These are phyloP conservation scores for Jackrogersella minutella DNA, from an alignment of 495 filamentous ascomycete genomes.

Conservation along the genomic window DNA sequence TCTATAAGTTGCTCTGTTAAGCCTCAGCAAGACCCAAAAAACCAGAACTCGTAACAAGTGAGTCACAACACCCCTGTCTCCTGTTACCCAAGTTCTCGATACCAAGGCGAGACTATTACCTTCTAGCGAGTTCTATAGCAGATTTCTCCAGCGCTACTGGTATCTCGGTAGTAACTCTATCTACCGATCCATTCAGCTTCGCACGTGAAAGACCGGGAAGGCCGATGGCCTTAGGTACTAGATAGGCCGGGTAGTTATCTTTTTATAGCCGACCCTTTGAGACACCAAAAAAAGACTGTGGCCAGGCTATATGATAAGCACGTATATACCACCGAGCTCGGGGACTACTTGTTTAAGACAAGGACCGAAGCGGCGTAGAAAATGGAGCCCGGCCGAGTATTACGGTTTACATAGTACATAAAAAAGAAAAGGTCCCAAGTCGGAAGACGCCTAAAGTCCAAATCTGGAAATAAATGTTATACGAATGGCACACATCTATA, in stretches of 20 bases:
- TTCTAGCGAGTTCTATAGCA: not conserved
- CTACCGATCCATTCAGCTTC: not conserved
- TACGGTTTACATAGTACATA: no score
- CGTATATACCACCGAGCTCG: not conserved
- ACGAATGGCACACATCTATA: not conserved
- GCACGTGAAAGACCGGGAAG: slow-evolving; percentile 4
- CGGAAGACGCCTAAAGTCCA: no score
- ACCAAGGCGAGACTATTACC: not conserved
- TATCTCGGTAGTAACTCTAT: no score
- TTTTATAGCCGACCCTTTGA: slow-evolving; percentile 1
- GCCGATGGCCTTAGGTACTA: not conserved
- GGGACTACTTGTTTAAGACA: not conserved
- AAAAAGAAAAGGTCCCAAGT: no score
- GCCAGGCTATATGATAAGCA: not conserved
- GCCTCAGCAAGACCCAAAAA: not conserved
- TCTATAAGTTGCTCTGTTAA: not conserved
- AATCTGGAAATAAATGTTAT: not conserved
- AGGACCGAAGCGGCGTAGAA: not conserved
- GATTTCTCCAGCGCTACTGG: no score
- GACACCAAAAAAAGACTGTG: not conserved
- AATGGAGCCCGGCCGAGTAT: not conserved
- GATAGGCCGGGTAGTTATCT: not conserved
- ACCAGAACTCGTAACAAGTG: slow-evolving; percentile 13
- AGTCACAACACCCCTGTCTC: not conserved
- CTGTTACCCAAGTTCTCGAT: slow-evolving; percentile 1